phyloP scores from a whole-genome alignment of 495 filamentous ascomycete species.

The Podospora pseudoanserina region DNA sequence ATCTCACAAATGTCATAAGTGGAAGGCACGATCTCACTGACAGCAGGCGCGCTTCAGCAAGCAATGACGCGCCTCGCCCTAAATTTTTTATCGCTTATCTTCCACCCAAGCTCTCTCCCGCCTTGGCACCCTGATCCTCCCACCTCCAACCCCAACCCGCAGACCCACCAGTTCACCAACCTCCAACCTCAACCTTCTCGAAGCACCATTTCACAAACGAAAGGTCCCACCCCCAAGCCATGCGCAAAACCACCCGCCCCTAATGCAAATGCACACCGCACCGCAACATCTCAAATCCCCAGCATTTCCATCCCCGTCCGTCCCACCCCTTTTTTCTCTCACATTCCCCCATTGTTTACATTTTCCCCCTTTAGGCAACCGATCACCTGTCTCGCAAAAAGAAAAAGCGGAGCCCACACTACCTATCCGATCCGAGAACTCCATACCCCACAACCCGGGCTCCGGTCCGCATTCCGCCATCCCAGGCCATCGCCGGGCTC shows the following conservation, averaged over 20 bases:
- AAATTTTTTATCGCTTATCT: conserved; percentile 13
- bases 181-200: background rate
- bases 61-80: conserved; percentile 8
- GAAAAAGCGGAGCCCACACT: background rate
- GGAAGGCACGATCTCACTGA: conserved; percentile 3
- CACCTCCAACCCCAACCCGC: background rate
- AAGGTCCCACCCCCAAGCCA: background rate
- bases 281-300: background rate
- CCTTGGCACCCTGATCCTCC: background rate
- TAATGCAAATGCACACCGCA: background rate
- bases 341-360: background rate
- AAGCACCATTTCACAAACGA: background rate
- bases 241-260: background rate
- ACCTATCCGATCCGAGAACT: background rate
- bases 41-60: background rate
- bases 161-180: background rate
- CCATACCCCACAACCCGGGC: background rate
- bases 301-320: background rate
- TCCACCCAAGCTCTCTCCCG: background rate
- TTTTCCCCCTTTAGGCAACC: background rate
- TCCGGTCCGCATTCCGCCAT: background rate
- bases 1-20: background rate
- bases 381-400: background rate
- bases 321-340: background rate
- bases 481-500: background rate